Conservation (phyloP, 1,284 basidiomycete species). For the Inonotus obliquus region DNA sequence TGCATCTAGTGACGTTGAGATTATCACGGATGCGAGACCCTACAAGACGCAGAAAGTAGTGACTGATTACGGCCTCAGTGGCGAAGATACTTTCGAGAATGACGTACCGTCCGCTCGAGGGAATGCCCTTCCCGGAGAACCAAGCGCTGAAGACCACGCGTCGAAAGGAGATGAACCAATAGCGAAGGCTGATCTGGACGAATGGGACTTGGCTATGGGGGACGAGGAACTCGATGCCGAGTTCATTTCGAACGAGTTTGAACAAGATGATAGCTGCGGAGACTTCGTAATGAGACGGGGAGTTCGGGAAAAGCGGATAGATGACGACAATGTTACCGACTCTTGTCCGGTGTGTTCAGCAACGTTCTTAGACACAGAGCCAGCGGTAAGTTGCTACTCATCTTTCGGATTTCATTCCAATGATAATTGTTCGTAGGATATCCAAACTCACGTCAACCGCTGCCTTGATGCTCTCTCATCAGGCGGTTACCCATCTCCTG, state of each 20-base stretch:
- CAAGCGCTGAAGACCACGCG: not conserved
- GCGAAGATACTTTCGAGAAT: not conserved
- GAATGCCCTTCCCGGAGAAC: too few species aligned
- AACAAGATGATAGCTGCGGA: constrained; percentile 23
- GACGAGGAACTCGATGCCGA: constrained; percentile 46
- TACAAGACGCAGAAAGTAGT: not conserved
- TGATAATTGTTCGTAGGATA: constrained; percentile 31
- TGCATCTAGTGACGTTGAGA: constrained; percentile 25
- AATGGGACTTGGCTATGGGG: constrained; percentile 53
- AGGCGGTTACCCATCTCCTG: constrained; percentile 39
- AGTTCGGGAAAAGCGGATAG: constrained; percentile 25
- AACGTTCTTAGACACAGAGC: constrained; percentile 25
- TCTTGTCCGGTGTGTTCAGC: constrained; percentile 39
- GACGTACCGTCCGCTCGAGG: not conserved
- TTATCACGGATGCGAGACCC: constrained; percentile 26
- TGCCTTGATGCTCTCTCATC: constrained; percentile 38
- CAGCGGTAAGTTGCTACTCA: constrained; percentile 28
- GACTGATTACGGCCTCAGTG: not conserved
- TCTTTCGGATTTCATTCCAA: not conserved
- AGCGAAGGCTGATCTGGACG: constrained; percentile 29
- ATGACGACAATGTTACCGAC: constrained; percentile 23
- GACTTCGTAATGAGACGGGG: constrained; percentile 25
- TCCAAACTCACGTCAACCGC: constrained; percentile 43
- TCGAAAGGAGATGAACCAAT: constrained; percentile 22
- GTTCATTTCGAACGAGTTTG: not conserved